These are phyloP conservation scores for Davidsoniella neocaledoniae DNA, from an alignment of 2,329 filamentous ascomycete genomes.

Conservation along the genomic window DNA sequence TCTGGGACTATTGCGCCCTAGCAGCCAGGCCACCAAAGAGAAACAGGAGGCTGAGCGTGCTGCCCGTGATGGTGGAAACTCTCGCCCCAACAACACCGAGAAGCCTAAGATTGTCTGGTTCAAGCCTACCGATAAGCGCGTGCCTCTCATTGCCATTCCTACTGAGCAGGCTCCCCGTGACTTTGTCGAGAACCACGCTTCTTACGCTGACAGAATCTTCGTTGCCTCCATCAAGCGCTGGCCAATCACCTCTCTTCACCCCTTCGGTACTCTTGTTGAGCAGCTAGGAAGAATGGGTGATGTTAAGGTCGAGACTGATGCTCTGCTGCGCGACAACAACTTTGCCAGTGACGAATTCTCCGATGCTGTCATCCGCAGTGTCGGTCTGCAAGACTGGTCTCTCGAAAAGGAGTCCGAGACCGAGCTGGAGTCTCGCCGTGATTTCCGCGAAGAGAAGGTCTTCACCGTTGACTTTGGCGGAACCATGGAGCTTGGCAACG, in stretches of 20 bases:
- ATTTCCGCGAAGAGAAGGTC: slow-evolving; percentile 74
- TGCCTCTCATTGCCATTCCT: slow-evolving; percentile 92
- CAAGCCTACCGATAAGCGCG: slow-evolving; percentile 97
- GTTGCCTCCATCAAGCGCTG: slow-evolving; percentile 98
- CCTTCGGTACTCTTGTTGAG: slow-evolving; percentile 93
- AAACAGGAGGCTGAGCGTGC: slow-evolving; percentile 96
- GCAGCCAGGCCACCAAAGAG: slow-evolving; percentile 97
- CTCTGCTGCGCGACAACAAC: slow-evolving; percentile 93
- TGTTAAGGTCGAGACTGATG: slow-evolving; percentile 93
- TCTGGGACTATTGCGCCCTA: slow-evolving; percentile 80
- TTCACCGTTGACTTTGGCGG: slow-evolving; percentile 90
- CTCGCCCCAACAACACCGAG: slow-evolving; percentile 45
- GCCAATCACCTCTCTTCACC: slow-evolving; percentile 98
- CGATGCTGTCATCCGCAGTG: slow-evolving; percentile 84
- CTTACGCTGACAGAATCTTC: slow-evolving; percentile 95
- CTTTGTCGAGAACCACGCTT: slow-evolving; percentile 96
- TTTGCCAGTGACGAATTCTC: slow-evolving; percentile 96
- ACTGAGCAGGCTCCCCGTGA: slow-evolving; percentile 95
- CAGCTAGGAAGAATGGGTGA: slow-evolving; percentile 96
- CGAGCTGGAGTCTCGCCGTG: slow-evolving; percentile 56
- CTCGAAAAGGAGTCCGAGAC: slow-evolving; percentile 68
- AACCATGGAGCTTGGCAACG: slow-evolving; percentile 76
- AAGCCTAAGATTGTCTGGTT: slow-evolving; percentile 99
- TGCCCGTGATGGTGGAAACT: slow-evolving; percentile 58
- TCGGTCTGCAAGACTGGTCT: slow-evolving; percentile 84